Base-by-base conservation (phyloP, 805 yeast species). In the Ogataea pignaliae region DNA sequence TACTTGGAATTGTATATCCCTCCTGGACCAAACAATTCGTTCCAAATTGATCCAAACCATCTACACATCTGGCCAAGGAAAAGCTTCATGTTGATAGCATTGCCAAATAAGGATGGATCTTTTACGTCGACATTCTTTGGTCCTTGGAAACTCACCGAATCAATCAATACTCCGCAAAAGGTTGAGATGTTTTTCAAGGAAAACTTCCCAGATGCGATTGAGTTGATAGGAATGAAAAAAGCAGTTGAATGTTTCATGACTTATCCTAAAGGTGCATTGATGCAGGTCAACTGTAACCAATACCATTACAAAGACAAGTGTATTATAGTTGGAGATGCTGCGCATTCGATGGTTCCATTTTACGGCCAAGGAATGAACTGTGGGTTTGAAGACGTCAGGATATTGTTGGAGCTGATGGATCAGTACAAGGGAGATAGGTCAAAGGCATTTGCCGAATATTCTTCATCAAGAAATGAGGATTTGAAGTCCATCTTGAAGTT, bases 291-390 rank as follows among this genome's bases (percentile, higher is more conserved):
- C 38, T 83, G 87, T 53, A 66, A 67, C 40, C 88, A 91, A 2
- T 90, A 88, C 65, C 78, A 87, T 57, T 73, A 70, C 37, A 62
- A 71, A 35, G 85, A 81, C 38, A 75, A 76, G 45, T 81, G 81
- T 13, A 67, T 90, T 10, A 66, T 90, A 11, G 66, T 90, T 28
- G 97, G 97, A 6, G 97, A 90, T 62, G 96, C 97, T 1, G 95
- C 97, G 0, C 97, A 90, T 65, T 80, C 93, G 28, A 90, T 89
- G 96, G 97, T 90, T 6, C 97, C 97, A n/a, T 90, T 90, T 63
- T 90, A 89, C 59, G 97, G 97, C 10, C 97, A 90, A 63, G 97
- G 97, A 5, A 85, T 90, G 91, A 90, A 90, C 63, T 87, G 96
- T 60, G 97, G 97, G 1, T 85, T 90, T 61, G 97, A 90, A 64